These are phyloP conservation scores for Wickerhamomyces sp. DNA, from an alignment of 1,139 yeast species.

Conservation along the genomic window DNA sequence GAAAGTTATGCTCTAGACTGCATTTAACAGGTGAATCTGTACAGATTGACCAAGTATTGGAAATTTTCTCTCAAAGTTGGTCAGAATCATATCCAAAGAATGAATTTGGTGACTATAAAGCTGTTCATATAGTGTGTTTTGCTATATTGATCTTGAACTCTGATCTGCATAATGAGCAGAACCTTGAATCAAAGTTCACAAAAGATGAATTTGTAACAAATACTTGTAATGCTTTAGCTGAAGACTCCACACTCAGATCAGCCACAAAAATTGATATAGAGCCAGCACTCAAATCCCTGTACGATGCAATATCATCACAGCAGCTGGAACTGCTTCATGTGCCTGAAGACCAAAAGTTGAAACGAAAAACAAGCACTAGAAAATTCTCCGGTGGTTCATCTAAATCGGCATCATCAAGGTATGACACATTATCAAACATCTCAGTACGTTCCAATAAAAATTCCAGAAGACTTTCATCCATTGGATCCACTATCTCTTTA, in stretches of 20 bases:
- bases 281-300: slow-evolving; percentile 7
- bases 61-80: slow-evolving; percentile 70
- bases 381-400: slow-evolving; percentile 1
- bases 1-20: slow-evolving; percentile 58
- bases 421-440: slow-evolving; percentile 14
- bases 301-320: slow-evolving; percentile 13
- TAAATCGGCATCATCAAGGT: slow-evolving; percentile 1
- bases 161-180: slow-evolving; percentile 53
- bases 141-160: slow-evolving; percentile 71
- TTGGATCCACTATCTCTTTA: slow-evolving; percentile 16
- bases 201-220: slow-evolving; percentile 48
- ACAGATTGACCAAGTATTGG: slow-evolving; percentile 70
- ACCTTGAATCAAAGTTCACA: slow-evolving; percentile 31
- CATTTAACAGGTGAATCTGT: slow-evolving; percentile 83
- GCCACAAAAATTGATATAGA: slow-evolving; percentile 22
- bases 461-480: slow-evolving; percentile 19
- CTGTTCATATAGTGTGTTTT: slow-evolving; percentile 70
- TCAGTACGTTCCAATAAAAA: slow-evolving; percentile 16
- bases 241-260: slow-evolving; percentile 32
- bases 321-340: slow-evolving; percentile 15
- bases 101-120: slow-evolving; percentile 52
- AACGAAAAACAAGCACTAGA: slow-evolving; percentile 4
- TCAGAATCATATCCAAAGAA: slow-evolving; percentile 41
- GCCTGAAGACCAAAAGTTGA: slow-evolving; percentile 3
- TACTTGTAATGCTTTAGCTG: slow-evolving; percentile 41